Evolutionary conservation across 2,329 filamentous ascomycete species (phyloP).

Genomic region (Chaetomium sp.): DNA sequence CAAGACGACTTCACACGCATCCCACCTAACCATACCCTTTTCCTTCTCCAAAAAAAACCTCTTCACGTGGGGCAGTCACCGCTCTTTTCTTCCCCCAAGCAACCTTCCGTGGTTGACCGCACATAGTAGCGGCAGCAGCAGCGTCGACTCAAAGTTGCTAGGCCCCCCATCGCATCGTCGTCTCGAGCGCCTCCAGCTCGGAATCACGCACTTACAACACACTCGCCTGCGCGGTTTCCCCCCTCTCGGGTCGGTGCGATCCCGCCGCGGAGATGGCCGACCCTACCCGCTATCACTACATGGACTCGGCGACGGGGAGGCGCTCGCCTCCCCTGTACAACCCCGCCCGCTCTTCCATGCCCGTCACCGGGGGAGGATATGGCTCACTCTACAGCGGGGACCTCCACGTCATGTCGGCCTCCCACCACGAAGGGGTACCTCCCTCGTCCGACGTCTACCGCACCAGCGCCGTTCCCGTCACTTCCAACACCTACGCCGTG

Average conservation of each 20-base stretch:
- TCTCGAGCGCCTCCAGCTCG: neutral
- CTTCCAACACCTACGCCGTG: slow-evolving; percentile 51
- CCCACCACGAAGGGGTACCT: slow-evolving; percentile 27
- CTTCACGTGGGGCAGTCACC: slow-evolving; percentile 10
- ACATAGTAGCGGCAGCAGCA: too few species aligned
- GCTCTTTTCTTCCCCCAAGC: slow-evolving; percentile 10
- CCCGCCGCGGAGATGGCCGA: slow-evolving; percentile 20
- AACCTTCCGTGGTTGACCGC: neutral
- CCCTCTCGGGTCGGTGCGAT: neutral
- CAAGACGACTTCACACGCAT: slow-evolving; percentile 5
- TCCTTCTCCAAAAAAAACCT: slow-evolving; percentile 9
- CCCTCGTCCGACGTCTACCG: slow-evolving; percentile 28
- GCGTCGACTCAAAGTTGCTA: too few species aligned
- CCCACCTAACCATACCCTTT: slow-evolving; percentile 9
- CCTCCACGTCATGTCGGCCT: slow-evolving; percentile 46
- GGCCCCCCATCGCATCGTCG: neutral
- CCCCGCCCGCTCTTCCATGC: slow-evolving; percentile 49
- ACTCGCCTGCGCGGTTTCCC: too few species aligned
- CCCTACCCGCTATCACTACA: slow-evolving; percentile 20
- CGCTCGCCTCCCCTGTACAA: slow-evolving; percentile 32
- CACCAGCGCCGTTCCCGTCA: slow-evolving; percentile 34
- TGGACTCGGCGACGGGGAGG: slow-evolving; percentile 13
- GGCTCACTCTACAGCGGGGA: slow-evolving; percentile 47
- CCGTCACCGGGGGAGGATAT: slow-evolving; percentile 42
- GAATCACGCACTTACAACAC: neutral